Percentiles rank a stretch among this genome's conserved stretches.
Conservation (phyloP, 495 filamentous ascomycete species). For the Penicillium malachiteum region DNA sequence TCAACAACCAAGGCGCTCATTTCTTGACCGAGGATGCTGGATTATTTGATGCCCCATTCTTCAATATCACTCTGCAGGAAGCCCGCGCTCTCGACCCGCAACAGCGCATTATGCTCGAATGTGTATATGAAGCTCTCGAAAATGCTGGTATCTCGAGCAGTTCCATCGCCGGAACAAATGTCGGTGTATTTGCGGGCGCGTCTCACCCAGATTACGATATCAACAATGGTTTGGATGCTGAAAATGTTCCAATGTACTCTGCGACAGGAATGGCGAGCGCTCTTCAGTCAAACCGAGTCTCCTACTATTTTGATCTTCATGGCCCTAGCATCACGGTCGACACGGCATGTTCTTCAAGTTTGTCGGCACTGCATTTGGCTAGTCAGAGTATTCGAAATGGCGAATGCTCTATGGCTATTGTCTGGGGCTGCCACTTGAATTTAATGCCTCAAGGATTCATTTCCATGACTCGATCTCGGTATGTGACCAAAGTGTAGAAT, state of each 20-base stretch:
- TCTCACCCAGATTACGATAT: slow-evolving; percentile 46
- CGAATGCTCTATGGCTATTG: slow-evolving; percentile 43
- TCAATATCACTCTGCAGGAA: slow-evolving; percentile 43
- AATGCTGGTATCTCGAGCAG: slow-evolving; percentile 45
- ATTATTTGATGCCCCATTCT: slow-evolving; percentile 59
- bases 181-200: slow-evolving; percentile 46
- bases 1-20: slow-evolving; percentile 27
- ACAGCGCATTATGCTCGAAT: slow-evolving; percentile 46
- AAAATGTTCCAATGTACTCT: slow-evolving; percentile 41
- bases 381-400: slow-evolving; percentile 44
- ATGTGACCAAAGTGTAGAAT: neutral
- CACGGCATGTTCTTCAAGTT: slow-evolving; percentile 52
- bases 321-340: slow-evolving; percentile 46
- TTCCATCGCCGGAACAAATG: slow-evolving; percentile 41
- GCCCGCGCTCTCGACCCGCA: slow-evolving; percentile 50
- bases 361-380: slow-evolving; percentile 52
- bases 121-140: slow-evolving; percentile 47
- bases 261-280: slow-evolving; percentile 47
- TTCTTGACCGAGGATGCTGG: slow-evolving; percentile 52
- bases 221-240: slow-evolving; percentile 40
- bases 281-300: slow-evolving; percentile 46
- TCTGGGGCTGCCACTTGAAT: slow-evolving; percentile 40
- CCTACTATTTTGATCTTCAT: slow-evolving; percentile 43
- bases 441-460: slow-evolving; percentile 30
- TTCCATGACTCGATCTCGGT: slow-evolving; percentile 27